Conservation (phyloP, 1,284 basidiomycete genomes). For the Vanrija humicola region DNA sequence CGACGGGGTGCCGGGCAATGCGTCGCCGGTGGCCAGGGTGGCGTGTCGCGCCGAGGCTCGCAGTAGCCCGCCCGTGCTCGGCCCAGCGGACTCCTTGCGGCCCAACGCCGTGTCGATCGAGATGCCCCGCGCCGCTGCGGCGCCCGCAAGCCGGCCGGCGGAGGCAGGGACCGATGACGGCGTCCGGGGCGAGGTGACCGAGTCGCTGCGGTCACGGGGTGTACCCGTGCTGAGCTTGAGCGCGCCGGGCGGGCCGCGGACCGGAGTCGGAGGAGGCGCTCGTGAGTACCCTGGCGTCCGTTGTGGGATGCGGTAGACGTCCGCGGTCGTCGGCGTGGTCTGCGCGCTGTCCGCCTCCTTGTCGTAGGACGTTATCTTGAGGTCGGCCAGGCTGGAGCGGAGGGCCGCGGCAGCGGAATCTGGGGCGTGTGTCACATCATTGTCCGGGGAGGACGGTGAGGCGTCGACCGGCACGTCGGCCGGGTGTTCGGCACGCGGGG, state of each 20-base stretch:
- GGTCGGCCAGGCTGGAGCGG: too few relatives aligned
- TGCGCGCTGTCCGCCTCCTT: too few relatives aligned
- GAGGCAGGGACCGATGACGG: conserved; percentile 7
- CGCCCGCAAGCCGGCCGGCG: conserved; percentile 17
- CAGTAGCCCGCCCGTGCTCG: background rate
- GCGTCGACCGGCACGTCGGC: too few relatives aligned
- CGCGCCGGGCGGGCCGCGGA: background rate
- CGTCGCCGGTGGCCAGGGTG: background rate
- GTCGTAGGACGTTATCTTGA: too few relatives aligned
- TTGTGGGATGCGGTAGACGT: conserved; percentile 21
- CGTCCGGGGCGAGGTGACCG: background rate
- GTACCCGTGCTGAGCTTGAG: background rate
- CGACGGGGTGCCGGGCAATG: background rate
- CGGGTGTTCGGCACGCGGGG: too few relatives aligned
- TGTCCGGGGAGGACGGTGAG: too few relatives aligned
- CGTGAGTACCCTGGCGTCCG: conserved; percentile 2
- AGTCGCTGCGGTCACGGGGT: background rate
- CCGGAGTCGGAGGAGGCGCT: conserved; percentile 2
- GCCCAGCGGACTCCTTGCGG: background rate
- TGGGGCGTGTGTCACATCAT: too few relatives aligned
- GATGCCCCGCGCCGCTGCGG: conserved; percentile 25
- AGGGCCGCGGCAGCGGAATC: too few relatives aligned
- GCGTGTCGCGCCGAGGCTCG: conserved; percentile 12
- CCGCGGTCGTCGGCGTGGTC: too few relatives aligned
- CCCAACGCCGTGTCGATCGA: conserved; percentile 24